Evolutionary conservation across 139 green algal species (phyloP), one percentile per base, ranked within the genome.

Genomic region (Chlamydomonas sp.): DNA sequence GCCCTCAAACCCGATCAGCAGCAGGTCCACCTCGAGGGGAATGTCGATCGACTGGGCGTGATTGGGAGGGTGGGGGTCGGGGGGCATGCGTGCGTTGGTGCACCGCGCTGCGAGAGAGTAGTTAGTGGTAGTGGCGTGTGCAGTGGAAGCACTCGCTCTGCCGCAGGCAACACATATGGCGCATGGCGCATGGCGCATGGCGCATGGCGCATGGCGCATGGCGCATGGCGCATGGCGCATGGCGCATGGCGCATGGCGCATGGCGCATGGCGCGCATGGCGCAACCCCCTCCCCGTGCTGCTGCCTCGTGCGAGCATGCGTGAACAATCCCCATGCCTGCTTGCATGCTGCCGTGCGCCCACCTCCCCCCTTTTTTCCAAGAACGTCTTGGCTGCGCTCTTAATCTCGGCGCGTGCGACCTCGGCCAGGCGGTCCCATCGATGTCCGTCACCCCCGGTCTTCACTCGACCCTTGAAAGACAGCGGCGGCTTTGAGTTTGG

Each of bases 1-100:
- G 5, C 62, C 74, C 10, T 76, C 68, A 62, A 84, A 84, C 5
- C 78, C 78, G 2, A 84, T n/a, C 2, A 84, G 66, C 1, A 84
- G 60, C 1, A 84, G 10, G 62, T 84, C 78, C 35, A 84, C 75
- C 35, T 81, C 74, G 2, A 84, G 48, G 0, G 74, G n/a, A n/a
- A n/a, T n/a, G n/a, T n/a, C n/a, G n/a, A n/a, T n/a, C 69, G 35
- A 81, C 58, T 2, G 67, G 28, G 3, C 82, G 47, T 6, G 72
- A 43, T 65, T 78, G 65, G 16, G 20, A 26, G 30, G 31, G 20
- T 38, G 29, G 30, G 6, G 20, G 8, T 20, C 47, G 34, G 26
- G 16, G 30, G 22, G 54, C 5, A 28, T 62, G 20, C 16, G 22
- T 16, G 26, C 22, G 20, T 62, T 28, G 22, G 5, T n/a, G n/a